These are phyloP conservation scores for Apiotrichum gamsii DNA, from an alignment of 1,284 basidiomycete genomes.

Conservation along the genomic window DNA sequence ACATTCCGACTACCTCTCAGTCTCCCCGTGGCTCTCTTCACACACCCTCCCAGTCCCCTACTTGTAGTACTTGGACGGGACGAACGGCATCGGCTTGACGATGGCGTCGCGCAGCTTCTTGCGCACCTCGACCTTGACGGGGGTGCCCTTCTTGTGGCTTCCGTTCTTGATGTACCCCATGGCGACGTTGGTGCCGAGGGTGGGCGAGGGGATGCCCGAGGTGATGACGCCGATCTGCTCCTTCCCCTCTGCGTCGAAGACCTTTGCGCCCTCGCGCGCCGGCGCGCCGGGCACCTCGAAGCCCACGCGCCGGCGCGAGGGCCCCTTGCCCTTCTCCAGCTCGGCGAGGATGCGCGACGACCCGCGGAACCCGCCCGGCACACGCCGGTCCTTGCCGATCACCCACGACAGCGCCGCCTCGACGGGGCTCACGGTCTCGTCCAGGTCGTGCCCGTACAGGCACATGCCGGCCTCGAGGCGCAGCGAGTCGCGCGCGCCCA, in stretches of 20 bases:
- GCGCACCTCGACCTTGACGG: slow-evolving; percentile 50
- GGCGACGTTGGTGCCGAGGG: slow-evolving; percentile 83
- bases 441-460: slow-evolving; percentile 88
- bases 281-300: slow-evolving; percentile 76
- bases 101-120: slow-evolving; percentile 45
- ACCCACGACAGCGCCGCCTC: slow-evolving; percentile 91
- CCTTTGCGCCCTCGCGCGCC: slow-evolving; percentile 78
- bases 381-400: slow-evolving; percentile 77
- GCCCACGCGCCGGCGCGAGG: slow-evolving; percentile 73
- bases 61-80: slow-evolving; percentile 48
- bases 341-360: slow-evolving; percentile 70
- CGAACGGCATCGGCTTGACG: slow-evolving; percentile 47
- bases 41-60: too few relatives aligned
- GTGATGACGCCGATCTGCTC: slow-evolving; percentile 70
- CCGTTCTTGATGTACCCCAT: slow-evolving; percentile 86
- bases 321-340: slow-evolving; percentile 74
- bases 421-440: slow-evolving; percentile 77
- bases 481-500: slow-evolving; percentile 88
- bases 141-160: slow-evolving; percentile 84
- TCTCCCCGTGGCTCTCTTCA: too few relatives aligned
- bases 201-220: slow-evolving; percentile 92
- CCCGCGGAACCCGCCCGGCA: slow-evolving; percentile 66
- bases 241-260: slow-evolving; percentile 56
- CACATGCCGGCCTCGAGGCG: slow-evolving; percentile 98
- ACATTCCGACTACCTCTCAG: neutral